Percentiles rank a stretch among this genome's conserved stretches.
Evolutionary conservation across 192 early-diverging fungal species (phyloP).

Genomic region (Coemansia sp.): DNA sequence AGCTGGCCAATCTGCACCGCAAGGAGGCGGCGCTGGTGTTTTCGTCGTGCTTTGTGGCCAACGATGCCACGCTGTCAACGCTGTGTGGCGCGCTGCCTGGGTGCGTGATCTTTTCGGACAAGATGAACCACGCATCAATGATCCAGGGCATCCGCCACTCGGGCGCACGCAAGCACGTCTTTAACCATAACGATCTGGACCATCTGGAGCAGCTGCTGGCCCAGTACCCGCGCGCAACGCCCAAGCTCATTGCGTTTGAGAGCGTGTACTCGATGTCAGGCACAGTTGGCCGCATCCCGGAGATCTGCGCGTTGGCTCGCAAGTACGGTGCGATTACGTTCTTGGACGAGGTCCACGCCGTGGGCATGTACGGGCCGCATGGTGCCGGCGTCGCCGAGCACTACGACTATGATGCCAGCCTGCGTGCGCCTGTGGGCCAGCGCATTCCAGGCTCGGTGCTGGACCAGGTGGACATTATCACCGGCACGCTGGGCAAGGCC

Average conservation of each 20-base stretch:
- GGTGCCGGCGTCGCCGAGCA: constrained; percentile 96
- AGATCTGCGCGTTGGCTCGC: constrained; percentile 82
- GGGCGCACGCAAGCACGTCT: constrained; percentile 79
- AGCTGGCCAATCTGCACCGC: constrained; percentile 89
- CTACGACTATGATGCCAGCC: constrained; percentile 75
- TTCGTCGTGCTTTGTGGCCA: constrained; percentile 97
- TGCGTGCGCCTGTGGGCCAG: constrained; percentile 39
- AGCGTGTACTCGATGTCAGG: constrained; percentile 98
- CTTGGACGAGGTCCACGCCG: constrained; percentile 97
- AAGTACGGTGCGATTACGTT: constrained; percentile 98
- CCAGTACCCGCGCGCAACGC: constrained; percentile 73
- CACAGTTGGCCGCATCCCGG: constrained; percentile 86
- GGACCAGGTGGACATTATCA: constrained; percentile 91
- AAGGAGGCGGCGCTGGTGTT: constrained; percentile 91
- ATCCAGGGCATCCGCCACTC: constrained; percentile 97
- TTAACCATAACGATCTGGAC: constrained; percentile 88
- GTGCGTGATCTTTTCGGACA: constrained; percentile 93
- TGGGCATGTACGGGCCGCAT: constrained; percentile 95
- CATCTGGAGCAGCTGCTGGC: constrained; percentile 85
- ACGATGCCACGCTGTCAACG: constrained; percentile 93
- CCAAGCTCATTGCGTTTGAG: constrained; percentile 96
- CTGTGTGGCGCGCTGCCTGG: constrained; percentile 82
- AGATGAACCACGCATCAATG: constrained; percentile 97
- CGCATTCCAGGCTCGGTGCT: constrained; percentile 59
- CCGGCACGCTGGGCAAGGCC: constrained; percentile 95